These are phyloP conservation scores for Microcos paniculata DNA, from an alignment of 345 rosid genomes.

Conservation along the genomic window DNA sequence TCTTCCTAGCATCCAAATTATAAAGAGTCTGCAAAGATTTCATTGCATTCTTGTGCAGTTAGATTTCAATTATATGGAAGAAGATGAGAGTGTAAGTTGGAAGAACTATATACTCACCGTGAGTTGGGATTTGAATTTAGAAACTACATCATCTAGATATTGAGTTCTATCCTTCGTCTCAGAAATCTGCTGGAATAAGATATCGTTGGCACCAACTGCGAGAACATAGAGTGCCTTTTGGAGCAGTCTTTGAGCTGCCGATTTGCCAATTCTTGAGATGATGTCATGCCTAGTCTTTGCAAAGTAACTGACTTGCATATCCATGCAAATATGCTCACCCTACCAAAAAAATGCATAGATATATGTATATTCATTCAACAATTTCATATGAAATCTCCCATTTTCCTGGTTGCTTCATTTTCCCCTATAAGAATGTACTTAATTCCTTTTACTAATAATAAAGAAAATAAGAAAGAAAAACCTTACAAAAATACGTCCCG, in stretches of 20 bases:
- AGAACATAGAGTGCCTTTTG: slow-evolving; percentile 10
- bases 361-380: neutral
- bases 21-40: slow-evolving; percentile 16
- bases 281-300: slow-evolving; percentile 38
- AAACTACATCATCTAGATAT: neutral
- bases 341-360: neutral
- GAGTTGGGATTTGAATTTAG: slow-evolving; percentile 13
- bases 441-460: no score
- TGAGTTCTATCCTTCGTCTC: neutral
- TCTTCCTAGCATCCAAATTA: slow-evolving; percentile 24
- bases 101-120: neutral
- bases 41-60: neutral
- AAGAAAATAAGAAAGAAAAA: no score
- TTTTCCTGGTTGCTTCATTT: no score
- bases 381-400: neutral
- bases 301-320: slow-evolving; percentile 41
- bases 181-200: neutral
- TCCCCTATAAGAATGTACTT: no score
- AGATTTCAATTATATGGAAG: slow-evolving; percentile 3
- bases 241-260: slow-evolving; percentile 37
- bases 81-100: neutral
- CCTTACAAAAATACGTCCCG: neutral
- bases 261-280: slow-evolving; percentile 29
- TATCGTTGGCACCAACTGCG: slow-evolving; percentile 10
- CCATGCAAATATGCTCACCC: slow-evolving; percentile 63